Percentiles rank a stretch among this genome's conserved stretches.
These are phyloP conservation scores for Flaveria bidentis DNA, from an alignment of 129 eudicot genomes.

Conservation along the genomic window DNA sequence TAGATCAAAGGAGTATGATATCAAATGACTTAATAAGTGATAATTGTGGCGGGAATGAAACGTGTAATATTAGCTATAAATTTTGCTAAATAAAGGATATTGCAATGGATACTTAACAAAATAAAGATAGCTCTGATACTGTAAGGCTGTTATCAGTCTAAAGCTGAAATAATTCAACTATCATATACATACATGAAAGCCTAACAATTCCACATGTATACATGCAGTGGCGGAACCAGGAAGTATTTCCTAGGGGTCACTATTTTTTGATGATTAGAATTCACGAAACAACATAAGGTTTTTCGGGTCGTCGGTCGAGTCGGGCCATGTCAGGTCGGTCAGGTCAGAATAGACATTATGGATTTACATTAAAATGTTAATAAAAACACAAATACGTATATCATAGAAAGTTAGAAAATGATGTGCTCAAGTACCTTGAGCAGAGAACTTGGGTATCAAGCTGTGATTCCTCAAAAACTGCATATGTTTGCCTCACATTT, in stretches of 20 bases:
- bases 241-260: no score
- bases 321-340: no score
- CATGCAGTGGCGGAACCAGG: no score
- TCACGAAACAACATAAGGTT: no score
- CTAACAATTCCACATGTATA: no score
- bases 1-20: neutral
- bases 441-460: constrained; percentile 57
- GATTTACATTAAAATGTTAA: neutral
- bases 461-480: constrained; percentile 58
- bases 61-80: no score
- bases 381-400: neutral
- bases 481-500: constrained; percentile 55
- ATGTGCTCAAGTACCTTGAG: constrained; percentile 47
- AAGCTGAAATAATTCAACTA: no score
- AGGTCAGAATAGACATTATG: no score
- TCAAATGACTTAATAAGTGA: neutral
- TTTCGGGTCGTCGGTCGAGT: no score
- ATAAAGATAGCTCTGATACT: neutral
- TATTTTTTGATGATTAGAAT: no score
- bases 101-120: neutral
- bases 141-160: neutral
- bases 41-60: no score
- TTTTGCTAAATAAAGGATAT: neutral
- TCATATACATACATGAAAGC: no score
- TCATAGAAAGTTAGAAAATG: neutral